Conservation (phyloP, 768 basidiomycete genomes). For the Leccinum truebloodii region DNA sequence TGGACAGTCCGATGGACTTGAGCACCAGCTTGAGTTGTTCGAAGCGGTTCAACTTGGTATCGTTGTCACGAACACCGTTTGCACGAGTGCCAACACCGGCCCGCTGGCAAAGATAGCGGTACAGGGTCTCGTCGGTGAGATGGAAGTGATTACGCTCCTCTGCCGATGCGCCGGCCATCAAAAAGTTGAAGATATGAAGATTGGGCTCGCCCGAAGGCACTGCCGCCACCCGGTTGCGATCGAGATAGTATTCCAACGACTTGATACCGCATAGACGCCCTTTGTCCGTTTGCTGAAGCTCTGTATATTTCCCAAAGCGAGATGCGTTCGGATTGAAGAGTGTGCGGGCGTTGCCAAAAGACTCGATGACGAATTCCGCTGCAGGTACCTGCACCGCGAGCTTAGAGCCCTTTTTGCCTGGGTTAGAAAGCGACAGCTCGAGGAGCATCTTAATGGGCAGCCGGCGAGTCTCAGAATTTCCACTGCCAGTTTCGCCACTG, state of each 20-base stretch:
- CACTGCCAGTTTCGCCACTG: conserved; percentile 91
- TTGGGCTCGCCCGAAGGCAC: conserved; percentile 92
- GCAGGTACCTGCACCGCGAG: conserved; percentile 85
- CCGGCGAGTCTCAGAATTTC: conserved; percentile 89
- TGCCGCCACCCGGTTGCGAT: conserved; percentile 85
- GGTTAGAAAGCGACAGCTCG: conserved; percentile 84
- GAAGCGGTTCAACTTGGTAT: conserved; percentile 66
- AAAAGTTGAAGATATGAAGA: conserved; percentile 97
- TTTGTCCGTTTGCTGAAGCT: conserved; percentile 93
- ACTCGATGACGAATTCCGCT: conserved; percentile 92
- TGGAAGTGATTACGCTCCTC: conserved; percentile 91
- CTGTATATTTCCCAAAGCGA: conserved; percentile 96
- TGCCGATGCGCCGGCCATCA: conserved; percentile 83
- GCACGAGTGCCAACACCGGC: conserved; percentile 21
- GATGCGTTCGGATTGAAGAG: conserved; percentile 69
- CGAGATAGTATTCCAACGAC: conserved; percentile 95
- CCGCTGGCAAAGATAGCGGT: conserved; percentile 84
- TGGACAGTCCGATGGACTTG: conserved; percentile 91
- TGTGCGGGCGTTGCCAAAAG: conserved; percentile 88
- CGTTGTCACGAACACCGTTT: conserved; percentile 65
- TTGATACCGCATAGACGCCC: conserved; percentile 89
- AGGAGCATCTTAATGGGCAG: conserved; percentile 88
- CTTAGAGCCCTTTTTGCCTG: conserved; percentile 94
- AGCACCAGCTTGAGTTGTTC: conserved; percentile 94
- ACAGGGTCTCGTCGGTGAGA: conserved; percentile 76